phyloP scores from a whole-genome alignment of 2,329 filamentous ascomycete species.

The Diaporthe helianthi region DNA sequence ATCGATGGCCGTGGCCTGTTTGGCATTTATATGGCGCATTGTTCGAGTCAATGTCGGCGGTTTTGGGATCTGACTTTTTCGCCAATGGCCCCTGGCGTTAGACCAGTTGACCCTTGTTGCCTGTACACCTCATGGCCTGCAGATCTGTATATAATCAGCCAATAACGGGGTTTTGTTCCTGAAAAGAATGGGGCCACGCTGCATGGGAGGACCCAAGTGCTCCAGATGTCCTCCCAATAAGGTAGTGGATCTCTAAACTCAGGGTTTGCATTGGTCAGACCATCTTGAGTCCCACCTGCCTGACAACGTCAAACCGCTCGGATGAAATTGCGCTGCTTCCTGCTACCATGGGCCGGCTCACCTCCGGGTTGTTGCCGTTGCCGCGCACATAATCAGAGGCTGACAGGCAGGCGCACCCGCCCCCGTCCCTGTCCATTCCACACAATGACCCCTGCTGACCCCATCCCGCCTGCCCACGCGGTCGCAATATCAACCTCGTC shows the following conservation, averaged over 20 bases:
- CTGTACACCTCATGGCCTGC: conserved; percentile 13
- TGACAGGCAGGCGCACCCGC: background rate
- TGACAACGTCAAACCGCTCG: conserved; percentile 32
- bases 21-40: conserved; percentile 15
- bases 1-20: background rate
- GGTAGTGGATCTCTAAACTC: background rate
- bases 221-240: conserved; percentile 21
- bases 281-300: conserved; percentile 25
- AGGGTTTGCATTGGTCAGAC: conserved; percentile 8
- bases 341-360: conserved; percentile 19
- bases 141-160: conserved; percentile 17
- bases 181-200: background rate
- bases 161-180: conserved; percentile 14
- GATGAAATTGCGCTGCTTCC: conserved; percentile 31
- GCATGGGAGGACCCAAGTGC: conserved; percentile 13
- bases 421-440: conserved; percentile 12
- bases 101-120: conserved; percentile 3
- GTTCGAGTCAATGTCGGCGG: conserved; percentile 22
- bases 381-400: too few species aligned
- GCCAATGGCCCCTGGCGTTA: conserved; percentile 6
- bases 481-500: conserved; percentile 18
- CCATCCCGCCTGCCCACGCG: background rate
- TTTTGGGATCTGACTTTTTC: conserved; percentile 17
- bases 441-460: background rate
- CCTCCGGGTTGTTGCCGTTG: background rate